Evolutionary conservation across 148 eudicot species (phyloP).

Genomic region (Mesembryanthemum crystallinum): DNA sequence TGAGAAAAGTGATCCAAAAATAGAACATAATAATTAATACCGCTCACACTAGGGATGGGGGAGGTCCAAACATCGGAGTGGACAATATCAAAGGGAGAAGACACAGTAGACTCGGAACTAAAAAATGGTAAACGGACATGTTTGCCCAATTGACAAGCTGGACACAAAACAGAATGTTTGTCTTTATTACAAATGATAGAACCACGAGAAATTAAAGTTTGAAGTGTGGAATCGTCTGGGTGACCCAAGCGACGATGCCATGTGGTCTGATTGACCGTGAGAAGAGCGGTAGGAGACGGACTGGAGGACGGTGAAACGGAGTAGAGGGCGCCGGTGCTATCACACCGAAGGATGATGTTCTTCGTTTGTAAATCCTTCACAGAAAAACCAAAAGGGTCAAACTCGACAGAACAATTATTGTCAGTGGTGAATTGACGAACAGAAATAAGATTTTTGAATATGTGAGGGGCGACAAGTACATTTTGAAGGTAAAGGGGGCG

Average conservation of each 20-base stretch:
- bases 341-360: not conserved
- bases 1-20: too few species aligned
- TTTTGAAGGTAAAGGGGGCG: not conserved
- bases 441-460: not conserved
- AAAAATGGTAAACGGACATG: not conserved
- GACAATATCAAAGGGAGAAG: not conserved
- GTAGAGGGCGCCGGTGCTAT: not conserved
- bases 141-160: not conserved
- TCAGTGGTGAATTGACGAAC: not conserved
- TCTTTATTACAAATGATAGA: not conserved
- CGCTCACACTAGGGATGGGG: too few species aligned
- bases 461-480: not conserved
- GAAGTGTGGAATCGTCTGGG: not conserved
- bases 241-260: not conserved
- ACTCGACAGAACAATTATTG: not conserved
- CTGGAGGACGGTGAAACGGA: not conserved
- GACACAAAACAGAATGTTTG: not conserved
- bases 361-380: not conserved
- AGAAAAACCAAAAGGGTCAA: slow-evolving; percentile 4
- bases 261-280: not conserved
- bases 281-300: not conserved
- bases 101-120: not conserved
- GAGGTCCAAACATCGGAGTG: too few species aligned
- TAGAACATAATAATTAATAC: too few species aligned
- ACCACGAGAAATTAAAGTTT: not conserved